phyloP scores from a whole-genome alignment of 2,329 filamentous ascomycete genomes.

The Fusarium equiseti region DNA sequence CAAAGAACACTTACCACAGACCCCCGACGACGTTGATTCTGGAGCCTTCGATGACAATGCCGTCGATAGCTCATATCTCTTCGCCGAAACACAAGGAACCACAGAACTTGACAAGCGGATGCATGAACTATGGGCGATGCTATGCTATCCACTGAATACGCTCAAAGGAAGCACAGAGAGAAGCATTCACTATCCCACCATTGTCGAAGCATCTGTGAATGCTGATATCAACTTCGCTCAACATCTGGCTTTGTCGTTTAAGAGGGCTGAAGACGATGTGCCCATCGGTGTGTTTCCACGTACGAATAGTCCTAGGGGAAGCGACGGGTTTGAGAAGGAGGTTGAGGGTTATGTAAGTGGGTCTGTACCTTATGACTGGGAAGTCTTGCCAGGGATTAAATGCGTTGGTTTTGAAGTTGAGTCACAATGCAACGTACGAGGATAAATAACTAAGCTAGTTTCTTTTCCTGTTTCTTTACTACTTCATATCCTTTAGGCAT shows the following conservation, averaged over 20 bases:
- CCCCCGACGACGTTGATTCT: rapidly evolving
- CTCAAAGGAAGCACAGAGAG: rapidly evolving
- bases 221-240: background rate
- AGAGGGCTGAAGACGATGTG: background rate
- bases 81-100: rapidly evolving
- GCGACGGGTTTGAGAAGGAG: too few relatives aligned
- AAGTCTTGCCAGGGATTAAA: background rate
- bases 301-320: rapidly evolving
- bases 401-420: background rate
- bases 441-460: too few relatives aligned
- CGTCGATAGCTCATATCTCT: rapidly evolving
- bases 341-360: background rate
- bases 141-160: background rate
- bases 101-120: background rate
- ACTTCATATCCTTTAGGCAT: too few relatives aligned
- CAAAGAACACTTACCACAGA: rapidly evolving
- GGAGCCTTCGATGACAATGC: rapidly evolving
- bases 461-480: too few relatives aligned
- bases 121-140: background rate
- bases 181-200: background rate
- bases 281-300: background rate
- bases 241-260: background rate
- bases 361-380: background rate
- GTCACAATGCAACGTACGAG: background rate
- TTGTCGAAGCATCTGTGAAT: background rate